phyloP scores from a whole-genome alignment of 83 land plant genomes.

The Picea abies region DNA sequence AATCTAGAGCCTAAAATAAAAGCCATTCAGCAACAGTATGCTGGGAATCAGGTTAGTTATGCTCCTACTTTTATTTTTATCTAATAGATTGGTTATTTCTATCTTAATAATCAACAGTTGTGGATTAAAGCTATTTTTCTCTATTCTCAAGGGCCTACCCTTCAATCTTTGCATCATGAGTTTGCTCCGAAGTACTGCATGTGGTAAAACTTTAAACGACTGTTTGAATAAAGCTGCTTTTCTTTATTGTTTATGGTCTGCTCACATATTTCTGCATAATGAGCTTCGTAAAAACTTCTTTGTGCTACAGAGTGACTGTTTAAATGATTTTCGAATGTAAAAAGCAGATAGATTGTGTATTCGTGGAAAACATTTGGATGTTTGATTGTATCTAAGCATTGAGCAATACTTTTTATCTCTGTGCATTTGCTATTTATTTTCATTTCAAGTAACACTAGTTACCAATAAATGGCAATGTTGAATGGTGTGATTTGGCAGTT shows the following conservation, averaged over 20 bases:
- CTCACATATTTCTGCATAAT: not conserved
- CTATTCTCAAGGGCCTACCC: not conserved
- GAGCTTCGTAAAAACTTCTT: too few relatives aligned
- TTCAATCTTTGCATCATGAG: not conserved
- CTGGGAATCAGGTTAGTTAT: constrained; percentile 83
- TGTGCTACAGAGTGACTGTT: too few relatives aligned
- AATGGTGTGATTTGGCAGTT: not conserved
- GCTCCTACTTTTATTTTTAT: not conserved
- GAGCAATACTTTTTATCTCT: not conserved
- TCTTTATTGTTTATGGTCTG: not conserved
- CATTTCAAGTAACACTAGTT: too few relatives aligned
- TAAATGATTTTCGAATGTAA: not conserved
- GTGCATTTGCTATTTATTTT: not conserved
- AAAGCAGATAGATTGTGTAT: not conserved
- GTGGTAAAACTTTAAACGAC: not conserved
- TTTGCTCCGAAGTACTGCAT: not conserved
- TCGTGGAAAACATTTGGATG: not conserved
- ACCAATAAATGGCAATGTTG: not conserved
- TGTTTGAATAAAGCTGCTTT: not conserved
- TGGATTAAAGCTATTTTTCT: not conserved
- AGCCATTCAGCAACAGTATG: constrained; percentile 88
- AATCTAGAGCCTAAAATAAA: constrained; percentile 87
- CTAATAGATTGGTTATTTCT: not conserved
- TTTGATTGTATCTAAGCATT: not conserved
- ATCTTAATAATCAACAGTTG: not conserved